Conservation (phyloP, 2,329 filamentous ascomycete genomes). For the Aureobasidium uvarum region DNA sequence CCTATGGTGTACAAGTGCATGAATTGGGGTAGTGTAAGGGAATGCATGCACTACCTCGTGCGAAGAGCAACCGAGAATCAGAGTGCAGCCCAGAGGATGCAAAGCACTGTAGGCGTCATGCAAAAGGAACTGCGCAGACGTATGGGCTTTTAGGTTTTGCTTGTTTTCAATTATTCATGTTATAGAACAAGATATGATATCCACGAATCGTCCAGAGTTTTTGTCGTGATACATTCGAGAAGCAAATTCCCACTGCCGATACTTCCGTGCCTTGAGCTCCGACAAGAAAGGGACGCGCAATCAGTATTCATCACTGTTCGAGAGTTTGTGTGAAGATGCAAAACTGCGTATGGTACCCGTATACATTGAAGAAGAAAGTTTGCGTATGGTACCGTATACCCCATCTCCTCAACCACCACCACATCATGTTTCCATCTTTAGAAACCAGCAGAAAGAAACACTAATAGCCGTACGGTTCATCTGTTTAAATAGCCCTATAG, state of each 20-base stretch:
- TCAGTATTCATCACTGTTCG: background rate
- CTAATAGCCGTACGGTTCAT: no score
- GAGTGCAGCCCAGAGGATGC: conserved; percentile 27
- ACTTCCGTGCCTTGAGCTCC: no score
- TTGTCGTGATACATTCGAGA: no score
- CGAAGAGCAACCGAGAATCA: conserved; percentile 34
- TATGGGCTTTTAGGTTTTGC: background rate
- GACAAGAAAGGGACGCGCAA: background rate
- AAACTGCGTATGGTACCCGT: background rate
- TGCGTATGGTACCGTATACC: background rate
- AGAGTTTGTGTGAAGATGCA: background rate
- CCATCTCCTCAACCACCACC: background rate
- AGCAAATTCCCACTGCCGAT: no score
- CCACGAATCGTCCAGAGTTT: background rate
- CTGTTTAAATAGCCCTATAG: background rate
- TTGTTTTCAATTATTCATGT: background rate
- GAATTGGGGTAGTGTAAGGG: conserved; percentile 35
- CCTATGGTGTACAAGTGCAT: conserved; percentile 35
- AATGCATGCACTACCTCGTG: conserved; percentile 36
- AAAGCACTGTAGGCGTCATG: conserved; percentile 16
- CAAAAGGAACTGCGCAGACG: conserved; percentile 17
- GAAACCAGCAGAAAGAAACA: background rate
- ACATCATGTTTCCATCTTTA: background rate
- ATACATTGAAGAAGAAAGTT: background rate
- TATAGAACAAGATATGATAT: background rate